Evolutionary conservation across 1,284 basidiomycete species (phyloP), one percentile per base, ranked within the genome.

Genomic region (Hortiboletus rubellus): DNA sequence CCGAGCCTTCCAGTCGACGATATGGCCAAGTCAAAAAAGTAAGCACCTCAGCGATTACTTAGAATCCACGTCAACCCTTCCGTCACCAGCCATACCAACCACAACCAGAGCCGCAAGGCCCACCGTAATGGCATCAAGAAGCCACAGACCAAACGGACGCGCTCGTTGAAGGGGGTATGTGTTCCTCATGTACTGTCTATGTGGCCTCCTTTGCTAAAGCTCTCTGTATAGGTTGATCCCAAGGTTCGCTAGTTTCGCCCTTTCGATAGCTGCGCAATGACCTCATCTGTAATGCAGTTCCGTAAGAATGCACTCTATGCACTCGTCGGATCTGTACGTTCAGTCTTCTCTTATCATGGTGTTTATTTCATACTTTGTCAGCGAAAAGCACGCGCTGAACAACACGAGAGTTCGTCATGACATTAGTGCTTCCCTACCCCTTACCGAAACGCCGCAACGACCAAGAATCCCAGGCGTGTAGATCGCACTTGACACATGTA

Each of bases 121-220:
- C 96, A 99, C 85, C 87, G 91, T 66, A 99, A 99, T 82, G 96
- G 94, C 74, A 96, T 96, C 82, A 93, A 89, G 80, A 86, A 81
- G 76, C 88, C 91, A 57, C 79, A 83, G 76, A 84, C 85, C 64
- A 82, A 86, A 76, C 76, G 88, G 73, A 88, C 92, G 72, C 85
- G 89, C 64, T 96, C 92, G 57, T 74, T 94, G 81, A 94, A 89
- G 81, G 96, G 96, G 84, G 96, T 94, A 82, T 65, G 89, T 88
- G 24, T 43, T 54, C 33, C 40, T 24, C 27, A 48, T 38, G 60
- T 33, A 50, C 3, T 45, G 45, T 46, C 58, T 40, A 24, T 11
- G 30, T 50, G 27, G 30, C 53, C 24, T 43, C 48, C 57, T 17
- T 40, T 65, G 22, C 44, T 60, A 34, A 57, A 33, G 4, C 27